phyloP scores from a whole-genome alignment of 1,284 basidiomycete genomes.

The Trametes pubescens region DNA sequence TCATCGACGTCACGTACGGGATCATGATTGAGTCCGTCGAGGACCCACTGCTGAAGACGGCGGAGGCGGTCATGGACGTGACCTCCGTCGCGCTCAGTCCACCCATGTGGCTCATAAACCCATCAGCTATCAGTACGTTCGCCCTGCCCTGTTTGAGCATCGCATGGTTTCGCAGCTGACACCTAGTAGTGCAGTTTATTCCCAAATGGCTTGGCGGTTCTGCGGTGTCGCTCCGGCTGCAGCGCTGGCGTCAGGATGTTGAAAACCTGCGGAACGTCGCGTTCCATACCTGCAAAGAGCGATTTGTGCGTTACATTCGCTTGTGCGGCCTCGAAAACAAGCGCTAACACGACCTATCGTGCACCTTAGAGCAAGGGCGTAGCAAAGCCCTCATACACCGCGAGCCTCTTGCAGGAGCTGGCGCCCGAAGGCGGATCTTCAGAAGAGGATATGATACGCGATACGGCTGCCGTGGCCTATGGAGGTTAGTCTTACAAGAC shows the following conservation, averaged over 20 bases:
- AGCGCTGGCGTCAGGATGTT: slow-evolving; percentile 11
- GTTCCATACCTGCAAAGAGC: slow-evolving; percentile 10
- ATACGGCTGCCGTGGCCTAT: slow-evolving; percentile 17
- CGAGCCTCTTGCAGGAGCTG: slow-evolving; percentile 18
- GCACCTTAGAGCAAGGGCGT: slow-evolving; percentile 8
- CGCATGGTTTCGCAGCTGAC: not conserved
- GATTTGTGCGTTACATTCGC: slow-evolving; percentile 1
- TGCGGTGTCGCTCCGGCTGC: slow-evolving; percentile 10
- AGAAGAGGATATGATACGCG: slow-evolving; percentile 16
- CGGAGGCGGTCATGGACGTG: slow-evolving; percentile 19
- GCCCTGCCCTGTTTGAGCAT: no score
- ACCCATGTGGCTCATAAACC: slow-evolving; percentile 20
- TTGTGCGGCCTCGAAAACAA: no score
- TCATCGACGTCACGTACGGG: slow-evolving; percentile 25
- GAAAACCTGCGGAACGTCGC: slow-evolving; percentile 11
- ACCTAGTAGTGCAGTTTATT: slow-evolving; percentile 9
- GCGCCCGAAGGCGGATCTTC: slow-evolving; percentile 7
- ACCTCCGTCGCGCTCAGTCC: slow-evolving; percentile 19
- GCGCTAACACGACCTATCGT: no score
- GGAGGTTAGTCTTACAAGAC: slow-evolving; percentile 9
- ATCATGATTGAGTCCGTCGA: slow-evolving; percentile 15
- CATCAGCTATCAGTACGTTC: slow-evolving; percentile 10
- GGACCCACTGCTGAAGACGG: slow-evolving; percentile 14
- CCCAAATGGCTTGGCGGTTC: slow-evolving; percentile 18
- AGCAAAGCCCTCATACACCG: slow-evolving; percentile 16